Percentiles rank a stretch among this genome's conserved stretches.
phyloP scores from a whole-genome alignment of 2,329 filamentous ascomycete species.

The Camillea tinctor region DNA sequence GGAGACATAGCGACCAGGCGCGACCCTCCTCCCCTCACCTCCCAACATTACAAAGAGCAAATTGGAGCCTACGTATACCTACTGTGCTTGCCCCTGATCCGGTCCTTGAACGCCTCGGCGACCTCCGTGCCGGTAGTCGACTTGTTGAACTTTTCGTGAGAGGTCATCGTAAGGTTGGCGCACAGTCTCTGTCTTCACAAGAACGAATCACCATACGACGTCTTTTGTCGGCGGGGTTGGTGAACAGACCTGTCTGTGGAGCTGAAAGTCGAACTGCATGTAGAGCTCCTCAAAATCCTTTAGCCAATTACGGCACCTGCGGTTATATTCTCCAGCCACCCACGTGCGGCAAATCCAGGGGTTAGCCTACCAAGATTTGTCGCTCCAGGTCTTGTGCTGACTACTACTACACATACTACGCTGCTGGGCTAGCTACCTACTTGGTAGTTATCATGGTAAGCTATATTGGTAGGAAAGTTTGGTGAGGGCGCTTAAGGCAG shows the following conservation, averaged over 20 bases:
- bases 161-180: constrained; percentile 3
- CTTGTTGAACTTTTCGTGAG: constrained; percentile 4
- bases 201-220: not conserved
- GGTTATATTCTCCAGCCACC: not conserved
- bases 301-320: not conserved
- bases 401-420: not conserved
- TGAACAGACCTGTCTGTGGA: not conserved
- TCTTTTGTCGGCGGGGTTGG: not conserved
- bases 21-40: too few species aligned
- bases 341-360: not conserved
- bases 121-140: constrained; percentile 15
- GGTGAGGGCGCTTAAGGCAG: not conserved
- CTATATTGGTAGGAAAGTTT: not conserved
- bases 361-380: not conserved
- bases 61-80: not conserved
- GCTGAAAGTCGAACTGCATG: not conserved
- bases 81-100: constrained; percentile 15
- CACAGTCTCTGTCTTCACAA: not conserved
- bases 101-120: constrained; percentile 11
- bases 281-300: not conserved
- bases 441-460: not conserved
- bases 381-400: not conserved
- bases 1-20: not conserved
- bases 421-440: not conserved
- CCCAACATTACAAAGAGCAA: not conserved